Percentiles rank a stretch among this genome's conserved stretches.
These are phyloP conservation scores for Trichophaea hybrida DNA, from an alignment of 2,329 filamentous ascomycete genomes.

Conservation along the genomic window DNA sequence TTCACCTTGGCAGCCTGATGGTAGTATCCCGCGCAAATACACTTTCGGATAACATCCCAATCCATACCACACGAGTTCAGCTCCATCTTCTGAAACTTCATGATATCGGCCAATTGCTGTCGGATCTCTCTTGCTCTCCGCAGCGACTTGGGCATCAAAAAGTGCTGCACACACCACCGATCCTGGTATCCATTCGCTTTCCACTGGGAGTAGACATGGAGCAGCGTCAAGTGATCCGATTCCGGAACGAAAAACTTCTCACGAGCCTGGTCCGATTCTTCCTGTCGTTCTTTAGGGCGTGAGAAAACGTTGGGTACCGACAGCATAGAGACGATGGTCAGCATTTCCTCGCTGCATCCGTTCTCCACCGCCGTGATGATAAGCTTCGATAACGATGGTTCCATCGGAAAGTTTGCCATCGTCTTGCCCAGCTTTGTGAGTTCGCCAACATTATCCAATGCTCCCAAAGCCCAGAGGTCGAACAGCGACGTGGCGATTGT, in stretches of 20 bases:
- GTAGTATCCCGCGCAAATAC: slow-evolving; percentile 95
- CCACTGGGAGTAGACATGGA: slow-evolving; percentile 95
- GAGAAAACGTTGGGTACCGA: slow-evolving; percentile 96
- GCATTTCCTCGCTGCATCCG: slow-evolving; percentile 90
- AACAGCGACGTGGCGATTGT: slow-evolving; percentile 95
- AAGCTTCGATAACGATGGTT: slow-evolving; percentile 85
- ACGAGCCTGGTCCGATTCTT: slow-evolving; percentile 85
- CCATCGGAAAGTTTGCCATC: slow-evolving; percentile 98
- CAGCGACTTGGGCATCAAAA: slow-evolving; percentile 86
- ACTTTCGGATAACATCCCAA: slow-evolving; percentile 90
- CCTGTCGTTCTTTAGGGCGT: slow-evolving; percentile 86
- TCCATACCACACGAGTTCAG: slow-evolving; percentile 84
- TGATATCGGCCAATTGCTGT: slow-evolving; percentile 85
- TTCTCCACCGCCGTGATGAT: slow-evolving; percentile 84
- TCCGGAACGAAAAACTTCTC: slow-evolving; percentile 99
- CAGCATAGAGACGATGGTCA: slow-evolving; percentile 95
- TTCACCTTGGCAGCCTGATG: slow-evolving; percentile 94
- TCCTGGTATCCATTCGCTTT: slow-evolving; percentile 79
- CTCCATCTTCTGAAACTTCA: slow-evolving; percentile 82
- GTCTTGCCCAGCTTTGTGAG: slow-evolving; percentile 72
- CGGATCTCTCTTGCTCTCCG: slow-evolving; percentile 85
- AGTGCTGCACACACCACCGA: slow-evolving; percentile 84
- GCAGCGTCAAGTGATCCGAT: slow-evolving; percentile 86
- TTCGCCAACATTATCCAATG: slow-evolving; percentile 84
- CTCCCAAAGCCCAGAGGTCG: slow-evolving; percentile 90